Base-by-base conservation (phyloP, 2,329 filamentous ascomycete genomes). In the Nemania sp. region DNA sequence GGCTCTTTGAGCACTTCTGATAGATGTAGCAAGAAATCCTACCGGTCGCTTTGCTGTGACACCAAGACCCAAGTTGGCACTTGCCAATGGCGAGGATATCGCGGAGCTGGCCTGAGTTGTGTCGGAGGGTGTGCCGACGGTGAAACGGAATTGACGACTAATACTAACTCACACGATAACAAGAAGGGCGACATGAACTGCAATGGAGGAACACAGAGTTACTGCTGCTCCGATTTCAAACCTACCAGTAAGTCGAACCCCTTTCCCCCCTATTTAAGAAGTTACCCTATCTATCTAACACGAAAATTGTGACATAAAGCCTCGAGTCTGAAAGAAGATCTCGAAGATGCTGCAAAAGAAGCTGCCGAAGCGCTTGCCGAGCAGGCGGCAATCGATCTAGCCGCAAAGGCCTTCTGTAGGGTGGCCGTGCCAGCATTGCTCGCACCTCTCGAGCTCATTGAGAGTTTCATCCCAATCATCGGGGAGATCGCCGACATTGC, bases 391-490 rank as follows among this genome's bases (percentile, higher is more conserved):
- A 29, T 60, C 0, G 57, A 60, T 13, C 1, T 60, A 13, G 45
- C 45, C 0, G 57, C 57, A 15, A 60, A 60, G 2, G 57, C 57
- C 3, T 60, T 60, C 5, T 60, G 45, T 18, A 27, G 45, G 13
- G 3, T 60, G 6, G 57, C 57, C 1, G 45, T 60, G 2, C 57
- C 57, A 0, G 57, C 57, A 13, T 27, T 60, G 7, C 61, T 64
- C 1, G 66, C 62, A n/a, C 68, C 66, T 0, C 47, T 76, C 35
- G 72, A 75, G 49, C 47, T 74, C 0, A 41, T 71, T 8, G 74
- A 77, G 64, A 71, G 68, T 53, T n/a, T 70, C 1, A 76, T 77
- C 20, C 74, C 74, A 1, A 73, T 76, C 29, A 24, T 75, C 18
- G 67, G 67, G 22, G 32, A 60, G 20, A 63, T 70, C 22, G 3